Evolutionary conservation across 1,139 yeast species (phyloP), one percentile per base, ranked within the genome.

Genomic region (Meyerozyma smithsonii): DNA sequence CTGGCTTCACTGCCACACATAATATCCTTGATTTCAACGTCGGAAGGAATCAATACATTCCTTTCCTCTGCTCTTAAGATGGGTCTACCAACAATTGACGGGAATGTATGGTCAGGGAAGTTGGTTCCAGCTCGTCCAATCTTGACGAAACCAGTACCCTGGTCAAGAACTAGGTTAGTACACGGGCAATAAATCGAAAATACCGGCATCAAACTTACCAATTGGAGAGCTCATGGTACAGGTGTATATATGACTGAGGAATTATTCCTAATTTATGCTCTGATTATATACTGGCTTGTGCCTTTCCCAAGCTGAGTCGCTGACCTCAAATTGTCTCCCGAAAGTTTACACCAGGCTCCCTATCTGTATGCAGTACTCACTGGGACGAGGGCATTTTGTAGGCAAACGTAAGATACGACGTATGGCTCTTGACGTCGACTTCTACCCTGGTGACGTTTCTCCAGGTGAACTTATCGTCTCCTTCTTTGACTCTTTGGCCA

Each of bases 1-100:
- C 89, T 80, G 38, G 98, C 98, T 56, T 92, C 97, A 46, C 83
- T 84, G 48, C 99, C 99, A 56, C 97, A 90, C 98, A 92, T 92
- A 54, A 94, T 87, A 59, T 92, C 98, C 58, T 84, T 86, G 51
- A 80, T 78, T 56, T 83, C 88, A 23, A 84, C 69, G 59, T 81
- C 79, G 33, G 77, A 75, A 4, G 76, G 75, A 18, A 70, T 61
- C 41, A 71, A 57, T 10, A 66, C 56, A 36, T 81, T 81, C 52
- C 95, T 76, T 63, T 92, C 99, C 62, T 94, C 99, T 2, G 98
- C 97, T 59, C 99, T 79, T 48, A 92, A 72, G 47, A 92, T 94
- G 17, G 99, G 99, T 55, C 98, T 79, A 33, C 99, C 99, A 17
- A 92, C 98, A 55, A 92, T 89, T 8, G 97, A 89, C 10, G 98